Evolutionary conservation across 2,329 filamentous ascomycete genomes (phyloP), one percentile per base, ranked within the genome.

Genomic region (Fusarium staphyleae): DNA sequence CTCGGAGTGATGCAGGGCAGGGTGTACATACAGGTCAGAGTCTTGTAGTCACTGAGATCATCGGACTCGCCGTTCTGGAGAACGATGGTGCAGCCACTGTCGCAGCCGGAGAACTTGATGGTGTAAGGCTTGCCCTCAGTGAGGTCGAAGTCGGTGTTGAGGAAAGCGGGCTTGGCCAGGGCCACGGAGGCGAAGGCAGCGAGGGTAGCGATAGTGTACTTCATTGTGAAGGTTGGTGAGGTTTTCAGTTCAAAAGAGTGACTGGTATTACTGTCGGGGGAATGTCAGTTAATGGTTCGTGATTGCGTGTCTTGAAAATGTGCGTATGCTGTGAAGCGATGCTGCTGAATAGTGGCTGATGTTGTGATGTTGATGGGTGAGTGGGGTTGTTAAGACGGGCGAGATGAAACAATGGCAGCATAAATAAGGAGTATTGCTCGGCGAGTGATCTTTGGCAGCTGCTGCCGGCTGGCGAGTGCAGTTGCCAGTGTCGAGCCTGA

Each of bases 171-270:
- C 58, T 65, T 42, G 37, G 71, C 73, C 45, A 67, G 26, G 50
- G 51, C 69, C 44, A 62, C 51, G 55, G 59, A 57, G 53, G 64
- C 70, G 35, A 72, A 41, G 61, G 69, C 60, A 55, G 68, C 63
- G 45, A 72, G 34, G 47, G 66, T 53, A 62, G 62, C 67, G 61
- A 69, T 24, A 45, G 72, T 68, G 64, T 66, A 72, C 72, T 74
- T 73, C 73, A 75, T 75, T 54, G 64, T 72, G 70, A 69, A 61
- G 53, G 50, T 58, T 52, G 52, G 49, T 24, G n/a, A 22, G 19
- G n/a, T 41, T 45, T n/a, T 56, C 48, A 46, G 26, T 41, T 63
- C 45, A 57, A 60, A 66, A 62, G 65, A 67, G 57, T 66, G 65
- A 67, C 65, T 66, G 53, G 49, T 58, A 63, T 66, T 66, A 66